phyloP scores from a whole-genome alignment of 225 moss, liverwort and hornwort genomes.

The Neckera pumila region DNA sequence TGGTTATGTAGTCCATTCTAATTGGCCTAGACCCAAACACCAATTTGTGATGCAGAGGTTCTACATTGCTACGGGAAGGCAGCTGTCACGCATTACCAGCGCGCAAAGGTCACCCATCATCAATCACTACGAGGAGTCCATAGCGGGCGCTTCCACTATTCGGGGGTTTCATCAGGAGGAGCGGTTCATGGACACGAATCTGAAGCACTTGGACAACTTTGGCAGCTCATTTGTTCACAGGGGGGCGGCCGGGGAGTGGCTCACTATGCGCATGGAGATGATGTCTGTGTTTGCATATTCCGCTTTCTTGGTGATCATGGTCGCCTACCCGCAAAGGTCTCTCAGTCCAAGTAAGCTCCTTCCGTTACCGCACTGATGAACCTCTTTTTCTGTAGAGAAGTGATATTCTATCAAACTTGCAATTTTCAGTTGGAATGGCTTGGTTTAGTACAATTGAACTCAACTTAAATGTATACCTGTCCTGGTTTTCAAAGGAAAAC shows the following conservation, averaged over 20 bases:
- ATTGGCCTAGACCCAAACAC: neutral
- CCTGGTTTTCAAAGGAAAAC: neutral
- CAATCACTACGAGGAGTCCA: conserved; percentile 71
- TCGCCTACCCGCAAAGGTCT: conserved; percentile 1
- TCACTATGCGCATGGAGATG: conserved; percentile 53
- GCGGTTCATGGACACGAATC: conserved; percentile 48
- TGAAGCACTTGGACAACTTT: conserved; percentile 37
- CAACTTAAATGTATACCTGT: neutral
- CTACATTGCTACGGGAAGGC: conserved; percentile 62
- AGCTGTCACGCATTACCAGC: conserved; percentile 37
- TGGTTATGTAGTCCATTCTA: neutral
- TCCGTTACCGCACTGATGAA: neutral
- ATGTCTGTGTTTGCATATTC: conserved; percentile 36
- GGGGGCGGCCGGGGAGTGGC: conserved; percentile 48
- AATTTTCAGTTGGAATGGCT: neutral
- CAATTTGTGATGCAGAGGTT: conserved; percentile 31
- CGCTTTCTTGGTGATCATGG: conserved; percentile 19
- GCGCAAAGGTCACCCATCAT: conserved; percentile 50
- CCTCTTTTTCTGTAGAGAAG: neutral
- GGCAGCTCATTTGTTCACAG: conserved; percentile 22
- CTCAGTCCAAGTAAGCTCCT: conserved; percentile 48
- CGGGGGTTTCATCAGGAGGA: conserved; percentile 54
- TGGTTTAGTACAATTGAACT: neutral
- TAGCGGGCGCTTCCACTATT: conserved; percentile 60
- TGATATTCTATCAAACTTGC: neutral